A percentile compares a stretch with the other conserved stretches of the same genome.
Evolutionary conservation across 306 rosid genomes (phyloP).

Genomic region (Inga oerstediana): DNA sequence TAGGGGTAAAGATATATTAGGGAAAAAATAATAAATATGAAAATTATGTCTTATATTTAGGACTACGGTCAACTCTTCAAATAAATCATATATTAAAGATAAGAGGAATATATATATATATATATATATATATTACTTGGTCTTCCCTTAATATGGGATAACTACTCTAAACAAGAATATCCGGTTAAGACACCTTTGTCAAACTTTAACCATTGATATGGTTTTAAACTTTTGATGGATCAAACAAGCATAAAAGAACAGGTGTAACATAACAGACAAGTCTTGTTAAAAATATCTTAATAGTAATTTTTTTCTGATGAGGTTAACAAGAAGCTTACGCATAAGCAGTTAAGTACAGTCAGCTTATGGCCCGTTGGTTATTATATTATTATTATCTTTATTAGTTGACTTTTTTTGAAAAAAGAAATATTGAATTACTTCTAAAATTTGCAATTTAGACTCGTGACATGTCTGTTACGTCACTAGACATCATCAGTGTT

Average conservation of each 20-base stretch:
- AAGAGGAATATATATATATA: too few relatives aligned
- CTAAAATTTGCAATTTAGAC: slow-evolving; percentile 1
- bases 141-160: not conserved
- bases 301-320: not conserved
- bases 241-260: not conserved
- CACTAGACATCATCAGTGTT: slow-evolving; percentile 37
- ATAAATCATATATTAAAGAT: too few relatives aligned
- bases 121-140: not conserved
- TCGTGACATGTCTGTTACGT: slow-evolving; percentile 39
- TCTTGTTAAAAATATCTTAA: not conserved
- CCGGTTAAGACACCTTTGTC: too few relatives aligned
- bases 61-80: too few relatives aligned
- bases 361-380: not conserved
- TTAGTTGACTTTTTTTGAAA: not conserved
- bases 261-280: not conserved
- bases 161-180: not conserved
- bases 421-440: not conserved
- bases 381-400: not conserved
- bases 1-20: too few relatives aligned
- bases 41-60: too few relatives aligned
- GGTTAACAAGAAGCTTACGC: not conserved
- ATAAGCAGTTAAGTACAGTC: not conserved
- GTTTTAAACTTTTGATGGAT: not conserved
- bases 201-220: too few relatives aligned
- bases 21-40: too few relatives aligned